Base-by-base conservation (phyloP, 2,329 filamentous ascomycete species). In the Dothidotthia symphoricarpi region DNA sequence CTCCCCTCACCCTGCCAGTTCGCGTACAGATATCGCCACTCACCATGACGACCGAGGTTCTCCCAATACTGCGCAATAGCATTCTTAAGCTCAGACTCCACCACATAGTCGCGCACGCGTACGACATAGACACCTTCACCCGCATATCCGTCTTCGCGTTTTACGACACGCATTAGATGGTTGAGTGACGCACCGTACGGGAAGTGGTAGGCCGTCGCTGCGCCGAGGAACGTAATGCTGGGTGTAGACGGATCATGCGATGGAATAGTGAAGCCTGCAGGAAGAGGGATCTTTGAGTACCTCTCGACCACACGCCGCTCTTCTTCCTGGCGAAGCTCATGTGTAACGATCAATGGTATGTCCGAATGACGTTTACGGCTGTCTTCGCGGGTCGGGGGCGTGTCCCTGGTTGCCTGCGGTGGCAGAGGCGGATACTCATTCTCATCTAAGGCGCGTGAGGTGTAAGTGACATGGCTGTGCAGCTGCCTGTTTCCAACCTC, bases 1-100 rank as follows among this genome's bases (percentile, higher is more conserved):
- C 35, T 11, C 2, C 44, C 41, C n/a, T 45, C 46, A 11, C 16
- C 28, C 5, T 26, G 6, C 46, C 46, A 52, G 10, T 26, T 22
- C 5, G 5, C 19, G 5, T 22, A 9, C 19, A 22, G 5, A 22
- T 9, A 22, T 22, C 19, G 5, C 5, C 9, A 9, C 15, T 32
- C 36, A 37, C 30, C 13, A 10, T 7, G n/a, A 4, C 34, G 28
- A 17, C 29, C 31, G 28, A 35, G 33, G 3, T n/a, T 28, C 27
- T 34, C 31, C 31, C 39, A 33, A 12, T 16, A 32, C 22, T 24
- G 36, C 11, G 33, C 27, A 17, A 47, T 39, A 3, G 44, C 34
- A 7, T 37, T 41, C 34, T 51, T 49, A n/a, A 49, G 34, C 27
- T 40, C 36, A 24, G 31, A 40, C 30, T 51, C 43, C 29, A 46